A percentile compares a stretch with the other conserved stretches of the same genome.
These are phyloP conservation scores for Tuber melanosporum DNA, from an alignment of 495 filamentous ascomycete species.

Conservation along the genomic window DNA sequence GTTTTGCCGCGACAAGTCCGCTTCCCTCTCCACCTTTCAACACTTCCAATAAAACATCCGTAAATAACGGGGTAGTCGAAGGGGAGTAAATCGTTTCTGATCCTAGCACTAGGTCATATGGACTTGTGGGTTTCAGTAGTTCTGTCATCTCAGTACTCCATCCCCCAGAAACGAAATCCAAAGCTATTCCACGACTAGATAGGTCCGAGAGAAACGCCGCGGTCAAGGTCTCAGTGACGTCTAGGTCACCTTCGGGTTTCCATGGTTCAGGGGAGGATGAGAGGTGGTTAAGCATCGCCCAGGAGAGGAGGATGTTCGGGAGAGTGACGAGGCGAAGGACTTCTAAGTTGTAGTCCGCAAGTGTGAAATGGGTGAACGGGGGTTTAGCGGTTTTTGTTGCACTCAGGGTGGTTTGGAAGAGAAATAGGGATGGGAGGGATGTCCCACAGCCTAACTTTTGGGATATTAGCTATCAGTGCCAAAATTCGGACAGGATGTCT, in stretches of 20 bases:
- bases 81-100: constrained; percentile 96
- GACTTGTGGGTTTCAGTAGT: constrained; percentile 46
- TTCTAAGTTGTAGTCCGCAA: constrained; percentile 83
- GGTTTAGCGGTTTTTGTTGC: constrained; percentile 27
- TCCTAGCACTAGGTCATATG: constrained; percentile 58
- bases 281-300: constrained; percentile 52
- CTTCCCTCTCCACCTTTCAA: constrained; percentile 43
- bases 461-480: neutral
- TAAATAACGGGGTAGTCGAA: constrained; percentile 63
- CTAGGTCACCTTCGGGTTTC: constrained; percentile 56
- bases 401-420: constrained; percentile 65
- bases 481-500: neutral
- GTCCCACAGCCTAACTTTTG: constrained; percentile 81
- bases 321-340: constrained; percentile 82
- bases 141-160: constrained; percentile 68
- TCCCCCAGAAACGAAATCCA: constrained; percentile 74
- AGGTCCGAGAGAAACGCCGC: constrained; percentile 58
- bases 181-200: constrained; percentile 49
- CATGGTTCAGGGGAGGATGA: constrained; percentile 11
- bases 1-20: constrained; percentile 83
- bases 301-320: constrained; percentile 79
- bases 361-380: constrained; percentile 62
- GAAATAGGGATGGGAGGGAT: constrained; percentile 68
- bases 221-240: constrained; percentile 61
- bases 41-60: constrained; percentile 57